Conservation (phyloP, 495 filamentous ascomycete species). For the Talaromyces ruber region DNA sequence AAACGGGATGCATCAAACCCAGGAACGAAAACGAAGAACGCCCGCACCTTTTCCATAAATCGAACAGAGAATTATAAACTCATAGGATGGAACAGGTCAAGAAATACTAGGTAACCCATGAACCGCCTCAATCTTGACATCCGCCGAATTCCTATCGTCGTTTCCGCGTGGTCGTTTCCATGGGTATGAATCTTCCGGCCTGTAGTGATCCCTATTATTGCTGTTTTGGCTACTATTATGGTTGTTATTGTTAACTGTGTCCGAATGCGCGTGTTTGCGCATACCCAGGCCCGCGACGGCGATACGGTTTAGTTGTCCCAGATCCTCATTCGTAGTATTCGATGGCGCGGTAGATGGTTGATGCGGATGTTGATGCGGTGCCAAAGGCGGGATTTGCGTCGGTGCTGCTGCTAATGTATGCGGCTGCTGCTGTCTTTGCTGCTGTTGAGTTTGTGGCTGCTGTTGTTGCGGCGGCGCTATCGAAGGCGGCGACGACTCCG, state of each 20-base stretch:
- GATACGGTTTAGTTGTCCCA: constrained; percentile 39
- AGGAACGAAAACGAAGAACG: neutral
- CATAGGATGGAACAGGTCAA: too few species aligned
- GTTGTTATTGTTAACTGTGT: constrained; percentile 1
- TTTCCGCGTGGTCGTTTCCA: neutral
- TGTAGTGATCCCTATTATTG: neutral
- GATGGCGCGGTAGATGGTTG: constrained; percentile 16
- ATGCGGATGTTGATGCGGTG: constrained; percentile 13
- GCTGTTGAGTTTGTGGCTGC: neutral
- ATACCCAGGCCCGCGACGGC: constrained; percentile 38
- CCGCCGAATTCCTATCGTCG: neutral
- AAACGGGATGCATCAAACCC: neutral
- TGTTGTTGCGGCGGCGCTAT: neutral
- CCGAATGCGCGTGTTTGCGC: constrained; percentile 35
- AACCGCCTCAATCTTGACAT: neutral
- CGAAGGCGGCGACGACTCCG: constrained; percentile 8
- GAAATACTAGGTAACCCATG: neutral
- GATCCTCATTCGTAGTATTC: constrained; percentile 27
- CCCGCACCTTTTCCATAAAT: neutral
- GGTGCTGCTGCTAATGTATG: constrained; percentile 7
- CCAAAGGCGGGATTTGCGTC: constrained; percentile 7
- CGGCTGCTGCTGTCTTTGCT: neutral
- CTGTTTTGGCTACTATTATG: neutral
- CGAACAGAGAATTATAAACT: too few species aligned
- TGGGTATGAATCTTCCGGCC: neutral